Percentiles rank a stretch among this genome's conserved stretches.
Evolutionary conservation across 345 rosid genomes (phyloP).

Genomic region (Bruguiera sexangula): DNA sequence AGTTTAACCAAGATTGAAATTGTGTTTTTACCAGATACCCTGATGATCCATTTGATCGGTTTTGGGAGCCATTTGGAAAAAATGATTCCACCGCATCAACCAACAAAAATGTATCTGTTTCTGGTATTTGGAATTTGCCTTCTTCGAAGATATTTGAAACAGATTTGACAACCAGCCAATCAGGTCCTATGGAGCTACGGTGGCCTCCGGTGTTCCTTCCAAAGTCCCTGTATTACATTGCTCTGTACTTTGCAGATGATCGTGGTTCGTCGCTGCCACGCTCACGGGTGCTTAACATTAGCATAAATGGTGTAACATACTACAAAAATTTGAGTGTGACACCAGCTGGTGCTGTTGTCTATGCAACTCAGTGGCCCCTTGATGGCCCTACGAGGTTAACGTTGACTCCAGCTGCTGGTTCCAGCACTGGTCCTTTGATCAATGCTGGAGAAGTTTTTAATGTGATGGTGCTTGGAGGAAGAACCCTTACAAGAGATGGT

Average conservation of each 20-base stretch:
- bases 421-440: conserved; percentile 55
- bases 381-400: conserved; percentile 51
- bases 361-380: conserved; percentile 70
- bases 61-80: conserved; percentile 65
- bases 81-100: conserved; percentile 27
- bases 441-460: conserved; percentile 80
- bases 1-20: background rate
- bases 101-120: conserved; percentile 49
- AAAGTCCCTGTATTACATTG: conserved; percentile 52
- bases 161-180: conserved; percentile 39
- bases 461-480: conserved; percentile 46
- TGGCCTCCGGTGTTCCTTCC: conserved; percentile 63
- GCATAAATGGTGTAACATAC: conserved; percentile 55
- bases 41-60: conserved; percentile 72
- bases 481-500: conserved; percentile 88
- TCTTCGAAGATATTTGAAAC: conserved; percentile 70
- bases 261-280: conserved; percentile 29
- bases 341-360: conserved; percentile 54
- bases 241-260: conserved; percentile 75
- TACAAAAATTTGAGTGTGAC: conserved; percentile 56
- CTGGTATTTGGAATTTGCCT: conserved; percentile 92
- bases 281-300: conserved; percentile 50
- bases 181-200: conserved; percentile 47
- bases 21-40: conserved; percentile 48
- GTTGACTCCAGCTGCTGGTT: conserved; percentile 52